Conservation (phyloP, 352 stramenopile genomes). For the Achlya hypogyna region DNA sequence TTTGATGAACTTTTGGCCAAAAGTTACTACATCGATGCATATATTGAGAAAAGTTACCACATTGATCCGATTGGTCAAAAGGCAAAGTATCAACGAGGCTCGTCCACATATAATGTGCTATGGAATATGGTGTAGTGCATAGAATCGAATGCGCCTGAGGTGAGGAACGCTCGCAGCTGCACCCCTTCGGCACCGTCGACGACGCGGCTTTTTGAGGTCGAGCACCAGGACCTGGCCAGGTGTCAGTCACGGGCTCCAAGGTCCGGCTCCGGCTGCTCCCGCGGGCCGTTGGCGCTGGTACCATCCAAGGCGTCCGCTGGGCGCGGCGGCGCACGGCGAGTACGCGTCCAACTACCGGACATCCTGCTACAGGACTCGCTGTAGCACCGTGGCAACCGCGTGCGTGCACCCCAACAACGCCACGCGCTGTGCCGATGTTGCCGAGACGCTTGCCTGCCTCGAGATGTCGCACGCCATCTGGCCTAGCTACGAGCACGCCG, state of each 20-base stretch:
- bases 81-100: too few relatives aligned
- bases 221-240: constrained; percentile 13
- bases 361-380: constrained; percentile 73
- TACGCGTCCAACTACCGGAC: constrained; percentile 67
- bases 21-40: too few relatives aligned
- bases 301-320: constrained; percentile 66
- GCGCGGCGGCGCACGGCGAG: constrained; percentile 69
- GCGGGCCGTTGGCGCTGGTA: constrained; percentile 42
- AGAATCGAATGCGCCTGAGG: too few relatives aligned
- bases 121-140: too few relatives aligned
- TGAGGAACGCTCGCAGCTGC: constrained; percentile 69
- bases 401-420: constrained; percentile 70
- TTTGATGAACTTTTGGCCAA: too few relatives aligned
- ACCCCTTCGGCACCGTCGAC: constrained; percentile 71
- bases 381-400: constrained; percentile 54
- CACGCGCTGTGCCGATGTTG: constrained; percentile 60
- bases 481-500: constrained; percentile 48
- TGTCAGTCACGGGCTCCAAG: constrained; percentile 63
- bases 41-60: too few relatives aligned
- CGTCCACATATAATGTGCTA: too few relatives aligned
- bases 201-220: background rate
- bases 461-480: constrained; percentile 55
- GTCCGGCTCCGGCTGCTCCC: constrained; percentile 60
- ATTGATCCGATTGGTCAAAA: too few relatives aligned
- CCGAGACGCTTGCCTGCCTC: constrained; percentile 51